Evolutionary conservation across 2,329 filamentous ascomycete genomes (phyloP).

Genomic region (Sordariomycetes sp.): DNA sequence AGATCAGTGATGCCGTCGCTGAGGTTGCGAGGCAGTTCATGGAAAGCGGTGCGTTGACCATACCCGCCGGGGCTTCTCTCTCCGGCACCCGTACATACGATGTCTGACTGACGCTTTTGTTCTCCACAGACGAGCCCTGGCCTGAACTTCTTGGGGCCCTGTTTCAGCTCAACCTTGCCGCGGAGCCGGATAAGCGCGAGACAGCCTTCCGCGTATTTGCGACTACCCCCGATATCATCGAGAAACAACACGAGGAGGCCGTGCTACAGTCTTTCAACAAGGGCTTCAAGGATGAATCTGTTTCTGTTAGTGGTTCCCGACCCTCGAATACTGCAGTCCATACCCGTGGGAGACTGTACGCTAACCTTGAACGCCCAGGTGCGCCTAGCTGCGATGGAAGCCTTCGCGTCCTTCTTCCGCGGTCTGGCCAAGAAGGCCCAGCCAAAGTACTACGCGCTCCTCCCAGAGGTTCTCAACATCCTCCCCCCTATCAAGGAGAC

Average conservation of each 20-base stretch:
- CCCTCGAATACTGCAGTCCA: background rate
- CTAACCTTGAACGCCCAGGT: constrained; percentile 40
- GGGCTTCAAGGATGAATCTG: constrained; percentile 82
- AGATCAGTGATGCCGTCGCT: constrained; percentile 94
- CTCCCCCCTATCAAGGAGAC: constrained; percentile 88
- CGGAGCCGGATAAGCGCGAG: constrained; percentile 75
- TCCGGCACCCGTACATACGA: background rate
- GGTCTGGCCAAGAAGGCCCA: constrained; percentile 82
- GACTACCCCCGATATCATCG: constrained; percentile 89
- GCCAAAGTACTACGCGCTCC: constrained; percentile 74
- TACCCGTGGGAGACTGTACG: background rate
- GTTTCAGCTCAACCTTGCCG: constrained; percentile 83
- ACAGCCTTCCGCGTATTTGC: constrained; percentile 92
- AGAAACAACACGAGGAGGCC: constrained; percentile 88
- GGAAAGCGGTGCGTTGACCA: constrained; percentile 60
- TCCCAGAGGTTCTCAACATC: constrained; percentile 89
- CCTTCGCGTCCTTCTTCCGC: constrained; percentile 92
- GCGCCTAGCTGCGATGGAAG: constrained; percentile 87
- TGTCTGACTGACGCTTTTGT: background rate
- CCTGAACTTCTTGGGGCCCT: constrained; percentile 76
- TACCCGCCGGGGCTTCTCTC: background rate
- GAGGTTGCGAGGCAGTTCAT: constrained; percentile 92
- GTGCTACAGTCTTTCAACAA: constrained; percentile 81
- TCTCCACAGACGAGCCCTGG: constrained; percentile 64
- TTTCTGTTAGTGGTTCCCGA: constrained; percentile 46